Evolutionary conservation across 2,329 filamentous ascomycete genomes (phyloP).

Genomic region (Cryoendolithus antarcticus): DNA sequence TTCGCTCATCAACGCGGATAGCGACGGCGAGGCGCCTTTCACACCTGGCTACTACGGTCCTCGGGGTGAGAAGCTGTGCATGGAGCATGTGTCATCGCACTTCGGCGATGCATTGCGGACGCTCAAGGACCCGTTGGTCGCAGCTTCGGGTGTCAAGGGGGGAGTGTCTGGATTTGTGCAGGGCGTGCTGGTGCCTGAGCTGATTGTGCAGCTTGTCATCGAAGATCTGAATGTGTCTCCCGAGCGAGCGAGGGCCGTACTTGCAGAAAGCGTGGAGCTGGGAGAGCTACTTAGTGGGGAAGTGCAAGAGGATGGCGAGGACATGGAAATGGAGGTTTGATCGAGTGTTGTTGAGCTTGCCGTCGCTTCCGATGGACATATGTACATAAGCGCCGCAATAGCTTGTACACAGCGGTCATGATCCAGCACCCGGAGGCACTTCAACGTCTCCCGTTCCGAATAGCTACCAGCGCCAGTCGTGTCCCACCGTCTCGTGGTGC

Average conservation of each 20-base stretch:
- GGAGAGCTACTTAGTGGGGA: conserved; percentile 22
- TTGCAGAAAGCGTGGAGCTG: conserved; percentile 20
- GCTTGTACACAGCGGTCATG: too few relatives aligned
- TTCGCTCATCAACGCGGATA: conserved; percentile 5
- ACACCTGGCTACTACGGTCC: conserved; percentile 24
- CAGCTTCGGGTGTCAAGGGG: conserved; percentile 19
- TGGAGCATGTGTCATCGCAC: conserved; percentile 19
- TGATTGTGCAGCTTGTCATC: conserved; percentile 22
- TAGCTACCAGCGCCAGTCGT: too few relatives aligned
- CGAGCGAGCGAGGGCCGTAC: conserved; percentile 12
- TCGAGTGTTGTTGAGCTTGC: too few relatives aligned
- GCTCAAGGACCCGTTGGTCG: conserved; percentile 19
- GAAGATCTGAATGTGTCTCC: conserved; percentile 21
- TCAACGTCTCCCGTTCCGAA: too few relatives aligned
- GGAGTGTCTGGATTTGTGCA: conserved; percentile 25
- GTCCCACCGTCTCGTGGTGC: too few relatives aligned
- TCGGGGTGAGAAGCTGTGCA: conserved; percentile 23
- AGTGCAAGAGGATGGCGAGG: conserved; percentile 13
- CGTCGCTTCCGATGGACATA: too few relatives aligned
- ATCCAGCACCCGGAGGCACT: too few relatives aligned
- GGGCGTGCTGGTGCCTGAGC: conserved; percentile 24
- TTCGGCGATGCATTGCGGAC: conserved; percentile 18
- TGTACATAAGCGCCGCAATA: too few relatives aligned
- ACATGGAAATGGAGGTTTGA: conserved; percentile 5
- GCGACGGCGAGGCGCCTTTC: conserved; percentile 1